Base-by-base conservation (phyloP, 805 yeast species). In the Monosporozyma siamensis region DNA sequence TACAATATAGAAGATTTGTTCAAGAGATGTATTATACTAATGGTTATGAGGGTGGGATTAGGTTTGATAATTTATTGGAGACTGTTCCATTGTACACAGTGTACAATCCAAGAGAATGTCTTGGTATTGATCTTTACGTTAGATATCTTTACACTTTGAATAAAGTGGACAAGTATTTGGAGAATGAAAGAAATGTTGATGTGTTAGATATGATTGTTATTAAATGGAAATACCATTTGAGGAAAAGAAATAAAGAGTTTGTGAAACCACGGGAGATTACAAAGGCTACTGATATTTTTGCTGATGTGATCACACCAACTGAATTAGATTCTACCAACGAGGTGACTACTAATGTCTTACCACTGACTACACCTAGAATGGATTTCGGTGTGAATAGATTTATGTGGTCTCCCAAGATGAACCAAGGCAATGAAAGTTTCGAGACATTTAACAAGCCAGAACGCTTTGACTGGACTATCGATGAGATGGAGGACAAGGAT, bases 11-110 rank as follows among this genome's bases (percentile, higher is more conserved):
- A 45, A 63, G 75, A 45, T 78, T 88, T 51, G 69, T 84, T 14
- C 83, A 81, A 49, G 95, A 87, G 50, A 80, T 83, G 0, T 55
- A 70, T 21, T 56, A 75, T 48, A 71, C 69, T 30, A 78, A 81
- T 70, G 75, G 77, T 45, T 66, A 78, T 17, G 68, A 72, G 39
- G 68, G 72, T 14, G 84, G 83, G 1, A 72, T 87, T 7, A 69
- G 79, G 4, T 87, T 87, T 61, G 70, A 74, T 11, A 67, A 78
- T 40, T 55, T 86, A 14, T 59, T 89, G 30, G 61, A 77, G 24
- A 79, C 77, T 50, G 68, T 88, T 30, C 95, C 95, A 0, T 68
- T 85, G 38, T 87, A 86, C 61, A 75, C 82, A 2, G 70, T 80
- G 36, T 84, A 87, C 65, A 82, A 85, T 49, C 80, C 85, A 17